Base-by-base conservation (phyloP, 805 yeast species). In the Babjeviella inositovora region DNA sequence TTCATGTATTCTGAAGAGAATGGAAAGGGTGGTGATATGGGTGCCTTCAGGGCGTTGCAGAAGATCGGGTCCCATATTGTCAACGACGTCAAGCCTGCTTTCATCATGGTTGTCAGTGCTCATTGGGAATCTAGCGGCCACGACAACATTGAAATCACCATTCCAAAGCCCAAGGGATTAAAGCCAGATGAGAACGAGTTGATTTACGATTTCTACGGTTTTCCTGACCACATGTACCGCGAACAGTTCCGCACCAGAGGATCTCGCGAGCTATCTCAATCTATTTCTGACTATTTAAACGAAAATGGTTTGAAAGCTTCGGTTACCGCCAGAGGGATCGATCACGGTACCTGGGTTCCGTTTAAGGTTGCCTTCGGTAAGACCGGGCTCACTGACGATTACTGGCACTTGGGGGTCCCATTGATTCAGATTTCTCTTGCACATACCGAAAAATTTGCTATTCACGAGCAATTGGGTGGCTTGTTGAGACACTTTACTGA, bases 311-410 rank as follows among this genome's bases (percentile, higher is more conserved):
- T 72, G 23, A 33, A 47, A 3, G 45, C 70, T 1, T 43, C 46
- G 14, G 28, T 65, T 7, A 52, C 61, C 0, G 39, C 47, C n/a
- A 50, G 90, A 26, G 90, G 90, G 7, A 44, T 80, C 12, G 93
- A 79, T 39, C 92, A 79, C 46, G 93, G 93, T 5, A 72, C 58
- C 6, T 79, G 87, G 82, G 84, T 74, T 5, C 87, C 87, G 2
- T 55, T 72, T 28, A 69, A 74, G 37, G 76, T 73, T 13, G 81
- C 80, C 6, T 75, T 77, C 31, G 38, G 45, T 5, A 41, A 43
- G 12, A 33, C 35, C 9, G 49, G 47, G 26, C 43, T 48, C 5
- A 29, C 43, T 2, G 35, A 45, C 3, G 53, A 53, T 15, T 49
- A 53, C 19, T 29, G 35, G 23, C 69, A 62, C 26, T 31, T 63